Evolutionary conservation across 2,329 filamentous ascomycete genomes (phyloP), one percentile per base, ranked within the genome.

Genomic region (Tolypocladium tropicale): DNA sequence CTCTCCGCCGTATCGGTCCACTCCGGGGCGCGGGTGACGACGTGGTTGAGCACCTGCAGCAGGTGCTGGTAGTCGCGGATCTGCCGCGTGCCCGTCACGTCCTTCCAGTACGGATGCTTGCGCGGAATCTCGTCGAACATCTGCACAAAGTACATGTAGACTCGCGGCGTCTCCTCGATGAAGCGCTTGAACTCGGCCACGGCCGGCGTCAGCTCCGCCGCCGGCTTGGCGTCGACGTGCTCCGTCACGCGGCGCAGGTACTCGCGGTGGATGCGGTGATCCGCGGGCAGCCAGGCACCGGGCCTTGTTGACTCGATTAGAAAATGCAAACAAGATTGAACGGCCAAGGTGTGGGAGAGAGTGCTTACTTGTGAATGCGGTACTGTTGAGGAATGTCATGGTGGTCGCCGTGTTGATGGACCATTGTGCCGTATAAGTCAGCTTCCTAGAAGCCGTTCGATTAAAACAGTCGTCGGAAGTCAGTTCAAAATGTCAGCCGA

Each of bases 101-200:
- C 85, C 7, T 72, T 74, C 57, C 68, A 65, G 69, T 89, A 89
- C 0, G 80, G 80, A 21, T 76, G 71, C 67, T 82, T 83, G 34
- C 67, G 65, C 0, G 86, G 85, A 23, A 89, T 74, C 69, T 89
- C 82, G 33, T 80, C 74, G 69, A 86, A 89, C 86, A 89, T 89
- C 59, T 78, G 74, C 28, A 74, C 73, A 64, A 88, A 82, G 66
- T 84, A 81, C 77, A 89, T 84, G 72, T 82, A 85, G 30, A 89
- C 72, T 25, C 83, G 78, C 1, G 84, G 72, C 60, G 83, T 83
- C 32, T 68, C 68, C 66, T 89, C 85, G 59, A 90, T 89, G 28
- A 89, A 71, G 1, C 79, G 67, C 64, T 83, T 76, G 72, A 90
- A 88, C 60, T 88, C 85, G 59, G 78, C 63, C 0, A 89, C 68